Conservation (phyloP, 495 filamentous ascomycete genomes). For the Penicillium cosmopolitanum region DNA sequence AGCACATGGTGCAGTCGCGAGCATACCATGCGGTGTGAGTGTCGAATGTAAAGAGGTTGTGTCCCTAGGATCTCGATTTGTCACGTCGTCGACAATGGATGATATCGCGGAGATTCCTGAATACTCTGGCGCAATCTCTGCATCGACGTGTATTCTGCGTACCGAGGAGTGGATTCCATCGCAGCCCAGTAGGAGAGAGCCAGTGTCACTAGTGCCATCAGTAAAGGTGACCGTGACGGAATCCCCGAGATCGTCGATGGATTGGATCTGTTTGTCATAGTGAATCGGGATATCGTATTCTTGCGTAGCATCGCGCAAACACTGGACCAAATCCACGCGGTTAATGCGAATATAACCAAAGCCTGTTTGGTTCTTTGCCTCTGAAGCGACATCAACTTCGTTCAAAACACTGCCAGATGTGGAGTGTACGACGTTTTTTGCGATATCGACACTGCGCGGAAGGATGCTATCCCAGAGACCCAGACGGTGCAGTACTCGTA, state of each 20-base stretch:
- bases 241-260: not conserved
- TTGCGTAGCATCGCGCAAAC: not conserved
- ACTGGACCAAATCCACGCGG: not conserved
- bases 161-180: conserved; percentile 10
- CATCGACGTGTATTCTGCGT: conserved; percentile 4
- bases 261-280: conserved; percentile 1
- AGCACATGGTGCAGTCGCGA: not conserved
- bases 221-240: conserved; percentile 2
- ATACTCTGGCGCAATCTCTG: conserved; percentile 2
- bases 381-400: not conserved
- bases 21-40: not conserved
- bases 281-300: conserved; percentile 3
- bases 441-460: not conserved
- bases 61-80: not conserved
- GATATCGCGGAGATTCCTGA: conserved; percentile 8
- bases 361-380: not conserved
- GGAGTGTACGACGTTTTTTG: not conserved
- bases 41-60: conserved; percentile 1
- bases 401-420: not conserved
- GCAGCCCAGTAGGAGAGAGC: conserved; percentile 3
- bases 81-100: not conserved
- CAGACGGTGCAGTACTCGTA: conserved; percentile 5
- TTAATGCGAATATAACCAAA: not conserved
- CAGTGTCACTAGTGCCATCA: conserved; percentile 4
- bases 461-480: conserved; percentile 5